Percentiles rank a stretch among this genome's conserved stretches.
phyloP scores from a whole-genome alignment of 2,329 filamentous ascomycete genomes.

The Botryotinia narcissicola region DNA sequence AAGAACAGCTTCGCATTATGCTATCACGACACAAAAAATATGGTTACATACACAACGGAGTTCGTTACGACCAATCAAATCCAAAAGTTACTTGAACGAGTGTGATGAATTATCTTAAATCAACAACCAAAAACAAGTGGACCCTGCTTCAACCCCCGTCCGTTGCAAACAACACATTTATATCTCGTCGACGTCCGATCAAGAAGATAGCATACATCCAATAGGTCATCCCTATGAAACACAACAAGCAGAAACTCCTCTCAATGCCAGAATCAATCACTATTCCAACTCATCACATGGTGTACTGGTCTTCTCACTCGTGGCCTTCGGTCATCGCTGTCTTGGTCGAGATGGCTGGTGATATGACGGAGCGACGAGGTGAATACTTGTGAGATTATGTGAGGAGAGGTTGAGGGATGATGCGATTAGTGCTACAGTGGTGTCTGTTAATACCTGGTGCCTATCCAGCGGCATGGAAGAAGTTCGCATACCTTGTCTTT shows the following conservation, averaged over 20 bases:
- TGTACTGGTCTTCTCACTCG: neutral
- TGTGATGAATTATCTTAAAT: neutral
- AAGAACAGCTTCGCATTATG: neutral
- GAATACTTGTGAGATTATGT: neutral
- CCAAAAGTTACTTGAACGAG: neutral
- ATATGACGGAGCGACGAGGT: neutral
- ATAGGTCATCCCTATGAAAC: neutral
- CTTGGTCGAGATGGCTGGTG: conserved; percentile 11
- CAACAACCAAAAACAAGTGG: neutral
- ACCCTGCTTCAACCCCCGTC: neutral
- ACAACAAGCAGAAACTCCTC: neutral
- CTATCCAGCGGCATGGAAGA: neutral
- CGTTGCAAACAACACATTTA: neutral
- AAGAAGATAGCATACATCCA: neutral
- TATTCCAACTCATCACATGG: neutral
- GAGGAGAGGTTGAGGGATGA: neutral
- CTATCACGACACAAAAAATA: neutral
- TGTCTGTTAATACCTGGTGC: neutral
- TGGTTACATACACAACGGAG: neutral
- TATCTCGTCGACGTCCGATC: neutral
- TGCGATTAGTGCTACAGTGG: neutral
- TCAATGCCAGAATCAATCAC: neutral
- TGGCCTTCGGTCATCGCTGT: neutral
- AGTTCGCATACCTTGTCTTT: conserved; percentile 3
- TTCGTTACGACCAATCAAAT: neutral